These are phyloP conservation scores for Coemansia sp. DNA, from an alignment of 192 early-diverging fungal species.

Conservation along the genomic window DNA sequence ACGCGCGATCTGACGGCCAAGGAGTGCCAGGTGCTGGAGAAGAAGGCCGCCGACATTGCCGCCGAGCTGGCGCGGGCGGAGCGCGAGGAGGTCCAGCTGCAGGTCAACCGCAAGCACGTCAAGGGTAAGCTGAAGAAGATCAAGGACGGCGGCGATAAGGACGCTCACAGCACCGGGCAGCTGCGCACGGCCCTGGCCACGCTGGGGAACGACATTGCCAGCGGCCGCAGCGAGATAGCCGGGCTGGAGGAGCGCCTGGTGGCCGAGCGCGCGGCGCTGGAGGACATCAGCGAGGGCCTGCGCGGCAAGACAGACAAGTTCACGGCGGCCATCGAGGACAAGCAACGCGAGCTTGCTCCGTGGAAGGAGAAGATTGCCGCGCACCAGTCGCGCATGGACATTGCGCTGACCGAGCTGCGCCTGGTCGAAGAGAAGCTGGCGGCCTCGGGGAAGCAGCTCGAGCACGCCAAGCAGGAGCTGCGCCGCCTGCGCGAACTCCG, in stretches of 20 bases:
- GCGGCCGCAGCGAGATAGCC: slow-evolving; percentile 53
- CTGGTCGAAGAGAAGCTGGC: slow-evolving; percentile 63
- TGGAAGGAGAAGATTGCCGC: slow-evolving; percentile 79
- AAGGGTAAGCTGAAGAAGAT: slow-evolving; percentile 73
- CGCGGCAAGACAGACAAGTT: slow-evolving; percentile 85
- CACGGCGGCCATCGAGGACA: slow-evolving; percentile 72
- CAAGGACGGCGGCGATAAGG: slow-evolving; percentile 62
- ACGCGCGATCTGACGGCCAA: slow-evolving; percentile 51
- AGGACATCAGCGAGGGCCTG: slow-evolving; percentile 71
- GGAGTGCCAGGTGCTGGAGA: slow-evolving; percentile 61
- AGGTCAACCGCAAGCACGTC: slow-evolving; percentile 81
- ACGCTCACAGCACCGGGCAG: slow-evolving; percentile 52
- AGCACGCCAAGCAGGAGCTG: slow-evolving; percentile 56
- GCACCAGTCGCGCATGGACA: slow-evolving; percentile 67
- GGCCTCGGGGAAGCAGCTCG: slow-evolving; percentile 49
- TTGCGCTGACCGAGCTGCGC: slow-evolving; percentile 74
- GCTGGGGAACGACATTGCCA: slow-evolving; percentile 58
- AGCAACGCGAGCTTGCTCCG: slow-evolving; percentile 79
- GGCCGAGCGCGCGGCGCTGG: slow-evolving; percentile 63
- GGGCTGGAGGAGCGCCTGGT: slow-evolving; percentile 58
- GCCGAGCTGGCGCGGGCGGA: slow-evolving; percentile 65
- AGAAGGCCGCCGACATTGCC: slow-evolving; percentile 52
- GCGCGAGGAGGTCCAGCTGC: slow-evolving; percentile 74
- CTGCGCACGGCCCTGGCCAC: slow-evolving; percentile 63
- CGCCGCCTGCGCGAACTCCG: slow-evolving; percentile 40